Percentiles rank a stretch among this genome's conserved stretches.
These are phyloP conservation scores for Leptographium galeiforme DNA, from an alignment of 2,329 filamentous ascomycete species.

Conservation along the genomic window DNA sequence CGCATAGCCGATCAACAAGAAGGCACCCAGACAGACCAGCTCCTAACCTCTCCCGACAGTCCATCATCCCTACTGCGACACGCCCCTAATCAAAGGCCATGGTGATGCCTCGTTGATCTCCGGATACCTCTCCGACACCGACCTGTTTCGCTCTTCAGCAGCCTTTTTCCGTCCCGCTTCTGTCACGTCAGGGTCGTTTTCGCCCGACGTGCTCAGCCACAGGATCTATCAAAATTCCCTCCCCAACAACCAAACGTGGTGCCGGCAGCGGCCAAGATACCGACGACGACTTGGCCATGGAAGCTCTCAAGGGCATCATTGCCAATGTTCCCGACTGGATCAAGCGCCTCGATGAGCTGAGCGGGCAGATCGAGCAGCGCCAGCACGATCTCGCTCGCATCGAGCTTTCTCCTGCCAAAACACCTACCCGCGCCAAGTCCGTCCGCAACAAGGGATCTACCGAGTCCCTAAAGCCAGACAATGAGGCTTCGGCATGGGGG, in stretches of 20 bases:
- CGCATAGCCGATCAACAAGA: too few relatives aligned
- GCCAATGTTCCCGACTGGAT: conserved; percentile 48
- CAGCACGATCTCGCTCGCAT: conserved; percentile 42
- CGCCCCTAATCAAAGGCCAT: too few relatives aligned
- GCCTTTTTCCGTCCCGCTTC: not conserved
- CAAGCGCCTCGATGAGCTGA: conserved; percentile 44
- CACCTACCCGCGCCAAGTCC: conserved; percentile 13
- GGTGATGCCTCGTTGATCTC: too few relatives aligned
- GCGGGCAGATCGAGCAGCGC: conserved; percentile 45
- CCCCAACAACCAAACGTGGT: not conserved
- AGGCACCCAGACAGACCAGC: too few relatives aligned
- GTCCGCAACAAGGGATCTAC: conserved; percentile 15
- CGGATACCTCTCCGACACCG: too few relatives aligned
- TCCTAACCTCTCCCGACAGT: too few relatives aligned
- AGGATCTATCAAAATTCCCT: not conserved
- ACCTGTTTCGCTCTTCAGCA: too few relatives aligned
- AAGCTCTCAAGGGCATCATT: conserved; percentile 41
- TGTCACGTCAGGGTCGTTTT: not conserved
- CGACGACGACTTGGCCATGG: conserved; percentile 26
- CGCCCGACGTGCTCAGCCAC: not conserved
- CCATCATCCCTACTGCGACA: too few relatives aligned
- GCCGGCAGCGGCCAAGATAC: not conserved
- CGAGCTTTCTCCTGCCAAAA: conserved; percentile 12
- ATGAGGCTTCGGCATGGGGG: conserved; percentile 10
- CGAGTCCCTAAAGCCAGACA: conserved; percentile 14